Evolutionary conservation across 2,329 filamentous ascomycete species (phyloP).

Genomic region (Neophaeococcomyces aloes): DNA sequence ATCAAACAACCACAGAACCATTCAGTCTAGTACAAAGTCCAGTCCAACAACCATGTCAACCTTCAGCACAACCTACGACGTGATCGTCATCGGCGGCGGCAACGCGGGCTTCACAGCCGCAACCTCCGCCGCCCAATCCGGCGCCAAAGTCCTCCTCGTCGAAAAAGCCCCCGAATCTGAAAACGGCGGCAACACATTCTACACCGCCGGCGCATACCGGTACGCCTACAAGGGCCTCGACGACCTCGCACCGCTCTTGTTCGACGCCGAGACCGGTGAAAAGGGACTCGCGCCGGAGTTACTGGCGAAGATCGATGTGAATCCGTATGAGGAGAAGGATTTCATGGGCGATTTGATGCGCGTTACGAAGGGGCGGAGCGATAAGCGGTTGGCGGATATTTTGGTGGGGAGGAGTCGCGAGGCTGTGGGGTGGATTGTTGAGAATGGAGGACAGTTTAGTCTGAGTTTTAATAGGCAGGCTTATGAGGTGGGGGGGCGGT

Average conservation of each 20-base stretch:
- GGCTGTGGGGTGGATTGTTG: slow-evolving; percentile 46
- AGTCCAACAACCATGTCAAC: slow-evolving; percentile 1
- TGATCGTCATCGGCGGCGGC: slow-evolving; percentile 50
- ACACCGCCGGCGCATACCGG: slow-evolving; percentile 55
- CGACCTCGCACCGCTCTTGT: slow-evolving; percentile 52
- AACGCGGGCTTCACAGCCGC: slow-evolving; percentile 56
- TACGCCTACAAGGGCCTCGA: slow-evolving; percentile 44
- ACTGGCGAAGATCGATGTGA: slow-evolving; percentile 46
- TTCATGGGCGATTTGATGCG: slow-evolving; percentile 48
- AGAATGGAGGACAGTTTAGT: slow-evolving; percentile 47
- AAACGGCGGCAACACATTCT: slow-evolving; percentile 55
- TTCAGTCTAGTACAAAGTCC: too few relatives aligned
- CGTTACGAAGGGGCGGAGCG: slow-evolving; percentile 45
- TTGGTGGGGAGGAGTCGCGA: slow-evolving; percentile 44
- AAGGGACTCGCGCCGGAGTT: slow-evolving; percentile 12
- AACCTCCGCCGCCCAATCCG: slow-evolving; percentile 43
- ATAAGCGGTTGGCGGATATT: slow-evolving; percentile 38
- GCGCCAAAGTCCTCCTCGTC: slow-evolving; percentile 39
- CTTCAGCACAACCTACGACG: slow-evolving; percentile 16
- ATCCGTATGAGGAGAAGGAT: slow-evolving; percentile 44
- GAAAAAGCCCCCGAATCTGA: slow-evolving; percentile 50
- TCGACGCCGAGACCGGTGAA: slow-evolving; percentile 43
- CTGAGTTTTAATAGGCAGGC: slow-evolving; percentile 57
- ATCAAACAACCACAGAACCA: too few relatives aligned
- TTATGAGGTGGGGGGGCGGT: slow-evolving; percentile 50